A percentile compares a stretch with the other conserved stretches of the same genome.
phyloP scores from a whole-genome alignment of 225 moss, liverwort and hornwort species.

The Bryum argenteum region DNA sequence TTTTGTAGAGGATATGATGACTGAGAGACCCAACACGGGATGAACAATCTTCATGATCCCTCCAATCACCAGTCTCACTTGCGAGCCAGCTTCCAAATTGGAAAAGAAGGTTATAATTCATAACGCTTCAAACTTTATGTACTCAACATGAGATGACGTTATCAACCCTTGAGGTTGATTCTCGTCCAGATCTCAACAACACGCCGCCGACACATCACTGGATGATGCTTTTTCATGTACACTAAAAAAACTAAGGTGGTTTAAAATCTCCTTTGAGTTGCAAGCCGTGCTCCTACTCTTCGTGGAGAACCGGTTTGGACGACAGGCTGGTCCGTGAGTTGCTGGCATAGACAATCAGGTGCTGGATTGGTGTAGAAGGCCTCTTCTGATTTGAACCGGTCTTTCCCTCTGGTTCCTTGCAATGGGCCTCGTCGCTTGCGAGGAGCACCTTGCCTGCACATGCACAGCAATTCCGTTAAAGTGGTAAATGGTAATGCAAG shows the following conservation, averaged over 20 bases:
- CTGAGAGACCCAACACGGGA: too few relatives aligned
- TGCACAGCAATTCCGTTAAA: not conserved
- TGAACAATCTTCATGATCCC: too few relatives aligned
- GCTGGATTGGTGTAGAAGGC: conserved; percentile 93
- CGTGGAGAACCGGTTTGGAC: not conserved
- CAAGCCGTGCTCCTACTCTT: conserved; percentile 12
- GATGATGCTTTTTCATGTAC: not conserved
- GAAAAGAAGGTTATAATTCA: too few relatives aligned
- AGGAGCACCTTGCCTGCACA: conserved; percentile 86
- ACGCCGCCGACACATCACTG: conserved; percentile 14
- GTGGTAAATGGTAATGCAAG: too few relatives aligned
- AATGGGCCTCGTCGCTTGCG: conserved; percentile 76
- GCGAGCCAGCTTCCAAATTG: too few relatives aligned
- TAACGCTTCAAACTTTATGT: too few relatives aligned
- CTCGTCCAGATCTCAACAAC: not conserved
- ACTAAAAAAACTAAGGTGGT: too few relatives aligned
- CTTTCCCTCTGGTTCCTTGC: conserved; percentile 69
- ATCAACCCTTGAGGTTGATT: not conserved
- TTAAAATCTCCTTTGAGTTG: conserved; percentile 14
- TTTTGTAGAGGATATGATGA: too few relatives aligned
- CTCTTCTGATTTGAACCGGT: conserved; percentile 80
- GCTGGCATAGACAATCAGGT: conserved; percentile 89
- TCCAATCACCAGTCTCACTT: too few relatives aligned
- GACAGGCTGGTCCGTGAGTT: conserved; percentile 20
- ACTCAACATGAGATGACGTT: too few relatives aligned